Base-by-base conservation (phyloP, 331 rosid genomes). In the Dryas integrifolia region DNA sequence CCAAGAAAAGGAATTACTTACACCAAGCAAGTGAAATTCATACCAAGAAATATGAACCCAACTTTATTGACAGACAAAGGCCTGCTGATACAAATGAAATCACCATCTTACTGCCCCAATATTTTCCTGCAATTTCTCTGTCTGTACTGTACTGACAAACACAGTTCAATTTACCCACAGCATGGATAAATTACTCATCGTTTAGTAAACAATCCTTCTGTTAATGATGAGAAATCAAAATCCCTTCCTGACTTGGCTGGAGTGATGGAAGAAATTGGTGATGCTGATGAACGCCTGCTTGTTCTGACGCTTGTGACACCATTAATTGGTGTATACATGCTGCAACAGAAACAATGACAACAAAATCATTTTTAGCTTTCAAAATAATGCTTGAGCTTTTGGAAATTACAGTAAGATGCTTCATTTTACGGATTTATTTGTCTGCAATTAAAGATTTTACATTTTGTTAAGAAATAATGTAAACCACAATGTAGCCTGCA, bases 191-290 rank as follows among this genome's bases (percentile, higher is more conserved):
- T 39, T 13, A 18, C 46, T 72, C 58, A 72, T 48, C 35, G 39
- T 63, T 64, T 73, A 9, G 65, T 63, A 41, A 63, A 73, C 61
- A 73, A 64, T 64, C 77, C 77, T 24, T 51, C 52, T 5, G 71
- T 63, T 63, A 73, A 41, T 3, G 77, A 63, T 8, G 77, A 73
- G 60, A 63, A 51, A 64, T 73, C 77, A 41, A 63, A 64, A 56
- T 73, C 77, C 35, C 63, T 63, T 63, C 77, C 77, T 6, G 77
- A 73, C 40, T 67, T 67, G 14, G 65, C 52, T 41, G 77, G 70
- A 52, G 72, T 4, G 45, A 63, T 12, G 3, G 56, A 51, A 21
- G 53, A 26, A 24, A 43, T 41, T 6, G 56, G 64, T 10, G 55
- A 57, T n/a, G 21, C 16, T 63, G 77, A 21, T 24, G 63, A 51